Evolutionary conservation across 805 yeast species (phyloP), one percentile per base, ranked within the genome.

Genomic region (Wickerhamiella allomyrinae): DNA sequence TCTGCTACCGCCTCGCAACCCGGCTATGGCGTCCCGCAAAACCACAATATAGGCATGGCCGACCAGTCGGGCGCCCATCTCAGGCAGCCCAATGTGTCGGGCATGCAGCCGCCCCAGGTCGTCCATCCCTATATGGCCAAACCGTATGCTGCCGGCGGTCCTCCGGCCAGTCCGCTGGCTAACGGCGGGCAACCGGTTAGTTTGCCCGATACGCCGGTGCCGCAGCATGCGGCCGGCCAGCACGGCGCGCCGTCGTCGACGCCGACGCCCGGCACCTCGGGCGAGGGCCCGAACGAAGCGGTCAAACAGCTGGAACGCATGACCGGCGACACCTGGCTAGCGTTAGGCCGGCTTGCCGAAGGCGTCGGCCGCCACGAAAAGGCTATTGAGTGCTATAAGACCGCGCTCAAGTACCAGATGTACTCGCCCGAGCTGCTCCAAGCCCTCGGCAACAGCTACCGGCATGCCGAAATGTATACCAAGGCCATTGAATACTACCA

Each of bases 401-500:
- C 85, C 19, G 94, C 94, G 8, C 67, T 91, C 46, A 74, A 87
- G 55, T 85, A 82, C 60, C 74, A 81, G 31, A 95, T 94, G 27
- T 79, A 81, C 60, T 79, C 85, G 46, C 77, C 93, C 2, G 84
- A 81, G 43, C 89, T 91, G 2, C 67, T 89, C 46, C 80, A 87
- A 37, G 79, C 85, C 41, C 64, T 89, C 47, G 97, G 95, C 39
- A 85, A 84, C 59, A 71, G 86, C 23, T 89, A 85, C 62, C 75
- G 96, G 42, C 76, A 87, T 15, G 70, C 87, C 47, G 96, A 89
- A 59, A 82, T 83, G 60, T 91, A 86, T 55, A 81, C 84, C 50
- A 84, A 85, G 59, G 97, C 97, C 13, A 93, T 95, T 11, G 97
- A 91, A 59, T 71, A 85, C 48, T 89, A 85, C 63, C 93, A 89